Evolutionary conservation across 2,329 filamentous ascomycete genomes (phyloP), one percentile per base, ranked within the genome.

Genomic region (Paracoccidioides brasiliensis): DNA sequence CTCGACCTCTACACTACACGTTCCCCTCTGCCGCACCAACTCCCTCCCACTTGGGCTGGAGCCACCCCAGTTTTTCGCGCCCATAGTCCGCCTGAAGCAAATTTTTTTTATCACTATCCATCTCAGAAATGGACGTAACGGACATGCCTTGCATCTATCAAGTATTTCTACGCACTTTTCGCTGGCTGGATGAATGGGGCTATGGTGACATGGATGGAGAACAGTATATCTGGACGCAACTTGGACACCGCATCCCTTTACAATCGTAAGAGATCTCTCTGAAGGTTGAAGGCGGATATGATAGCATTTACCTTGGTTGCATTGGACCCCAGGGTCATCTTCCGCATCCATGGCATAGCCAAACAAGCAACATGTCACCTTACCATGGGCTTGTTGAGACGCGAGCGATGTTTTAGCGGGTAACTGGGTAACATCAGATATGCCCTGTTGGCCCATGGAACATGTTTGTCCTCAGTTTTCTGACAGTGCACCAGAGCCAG

Each of bases 221-320:
- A 95, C 88, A 30, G 90, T 83, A 67, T 96, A 97, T 56, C 91
- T 78, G 53, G 86, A 88, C 28, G 78, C 84, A 38, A 95, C 78
- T 14, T 78, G 72, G n/a, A 91, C 75, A 0, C 86, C 87, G 0
- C 82, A 78, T 3, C 72, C 73, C 48, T 76, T 73, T 3, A 81
- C 79, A 81, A 73, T 51, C 79, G 75, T 67, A 84, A 93, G 10
- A 94, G 68, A 66, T 95, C 89, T 3, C 85, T 79, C 2, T 91
- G 83, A 7, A 97, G 80, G 69, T 97, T 97, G 91, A 67, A 96
- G 91, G 68, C 96, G 96, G 0, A 86, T 90, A 71, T 88, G 96
- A 1, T 62, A 65, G 61, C 93, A 86, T 15, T 22, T 44, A 10
- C 42, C n/a, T 28, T 8, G n/a, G 4, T 15, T 44, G 5, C n/a